phyloP scores from a whole-genome alignment of 2,329 filamentous ascomycete species.

The Cordyceps farinosa region DNA sequence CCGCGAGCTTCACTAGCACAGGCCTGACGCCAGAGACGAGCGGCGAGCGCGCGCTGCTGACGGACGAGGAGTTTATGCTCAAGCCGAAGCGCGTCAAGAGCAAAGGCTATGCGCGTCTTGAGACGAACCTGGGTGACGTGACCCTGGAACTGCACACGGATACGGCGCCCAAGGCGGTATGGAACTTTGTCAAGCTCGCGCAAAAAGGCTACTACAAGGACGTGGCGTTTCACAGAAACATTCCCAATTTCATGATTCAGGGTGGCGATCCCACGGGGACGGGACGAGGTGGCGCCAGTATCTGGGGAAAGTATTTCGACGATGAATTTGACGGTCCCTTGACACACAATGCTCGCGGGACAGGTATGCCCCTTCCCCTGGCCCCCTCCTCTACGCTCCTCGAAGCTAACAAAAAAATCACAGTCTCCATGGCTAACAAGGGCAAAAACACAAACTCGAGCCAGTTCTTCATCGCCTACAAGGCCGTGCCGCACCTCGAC shows the following conservation, averaged over 20 bases:
- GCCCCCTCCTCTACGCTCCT: not conserved
- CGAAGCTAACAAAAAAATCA: not conserved
- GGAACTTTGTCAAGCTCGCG: constrained; percentile 89
- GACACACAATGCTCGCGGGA: constrained; percentile 76
- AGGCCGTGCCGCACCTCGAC: constrained; percentile 79
- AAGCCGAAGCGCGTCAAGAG: constrained; percentile 83
- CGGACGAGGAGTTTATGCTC: constrained; percentile 95
- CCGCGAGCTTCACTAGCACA: constrained; percentile 92
- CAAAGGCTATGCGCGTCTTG: constrained; percentile 87
- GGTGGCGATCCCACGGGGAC: constrained; percentile 92
- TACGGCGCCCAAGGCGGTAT: constrained; percentile 86
- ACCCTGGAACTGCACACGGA: constrained; percentile 90
- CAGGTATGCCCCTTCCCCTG: constrained; percentile 40
- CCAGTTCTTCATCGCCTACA: constrained; percentile 93
- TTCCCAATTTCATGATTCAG: constrained; percentile 96
- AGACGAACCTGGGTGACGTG: constrained; percentile 78
- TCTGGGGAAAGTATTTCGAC: constrained; percentile 92
- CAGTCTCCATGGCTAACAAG: constrained; percentile 89
- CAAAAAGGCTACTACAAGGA: constrained; percentile 87
- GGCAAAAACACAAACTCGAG: constrained; percentile 96
- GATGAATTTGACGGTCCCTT: constrained; percentile 91
- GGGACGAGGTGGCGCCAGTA: constrained; percentile 80
- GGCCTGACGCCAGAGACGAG: constrained; percentile 90
- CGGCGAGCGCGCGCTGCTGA: constrained; percentile 77
- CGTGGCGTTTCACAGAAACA: constrained; percentile 87